Evolutionary conservation across 192 early-diverging fungal genomes (phyloP).

Genomic region (Umbelopsis isabellina): DNA sequence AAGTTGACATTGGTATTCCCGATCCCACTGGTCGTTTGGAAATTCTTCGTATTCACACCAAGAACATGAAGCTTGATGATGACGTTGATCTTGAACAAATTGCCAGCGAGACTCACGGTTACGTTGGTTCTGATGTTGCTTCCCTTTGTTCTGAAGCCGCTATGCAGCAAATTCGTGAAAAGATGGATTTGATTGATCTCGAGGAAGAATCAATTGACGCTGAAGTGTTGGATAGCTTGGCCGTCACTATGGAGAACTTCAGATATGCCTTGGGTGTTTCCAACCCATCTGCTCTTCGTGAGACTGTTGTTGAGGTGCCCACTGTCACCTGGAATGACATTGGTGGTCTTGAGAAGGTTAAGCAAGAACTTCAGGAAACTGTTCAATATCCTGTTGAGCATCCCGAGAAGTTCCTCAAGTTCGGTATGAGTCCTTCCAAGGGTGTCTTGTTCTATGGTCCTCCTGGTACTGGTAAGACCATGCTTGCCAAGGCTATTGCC

Average conservation of each 20-base stretch:
- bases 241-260: constrained; percentile 99
- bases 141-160: constrained; percentile 98
- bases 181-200: constrained; percentile 98
- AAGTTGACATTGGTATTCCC: constrained; percentile 98
- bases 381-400: constrained; percentile 99
- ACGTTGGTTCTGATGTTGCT: constrained; percentile 96
- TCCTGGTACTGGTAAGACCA: constrained; percentile 97
- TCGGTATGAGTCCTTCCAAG: constrained; percentile 96
- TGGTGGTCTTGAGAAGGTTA: constrained; percentile 97
- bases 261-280: constrained; percentile 89
- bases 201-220: constrained; percentile 99
- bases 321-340: constrained; percentile 95
- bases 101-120: constrained; percentile 96
- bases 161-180: constrained; percentile 99
- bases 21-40: constrained; percentile 98
- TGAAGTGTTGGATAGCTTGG: constrained; percentile 91
- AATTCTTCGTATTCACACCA: constrained; percentile 98
- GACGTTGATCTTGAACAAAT: constrained; percentile 98
- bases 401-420: constrained; percentile 99
- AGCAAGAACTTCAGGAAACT: constrained; percentile 97
- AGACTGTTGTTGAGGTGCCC: constrained; percentile 97
- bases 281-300: constrained; percentile 98
- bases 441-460: constrained; percentile 99
- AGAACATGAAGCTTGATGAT: constrained; percentile 98
- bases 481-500: constrained; percentile 99